Evolutionary conservation across 1,284 basidiomycete species (phyloP), one percentile per base, ranked within the genome.

Genomic region (Trichosporon sp.): DNA sequence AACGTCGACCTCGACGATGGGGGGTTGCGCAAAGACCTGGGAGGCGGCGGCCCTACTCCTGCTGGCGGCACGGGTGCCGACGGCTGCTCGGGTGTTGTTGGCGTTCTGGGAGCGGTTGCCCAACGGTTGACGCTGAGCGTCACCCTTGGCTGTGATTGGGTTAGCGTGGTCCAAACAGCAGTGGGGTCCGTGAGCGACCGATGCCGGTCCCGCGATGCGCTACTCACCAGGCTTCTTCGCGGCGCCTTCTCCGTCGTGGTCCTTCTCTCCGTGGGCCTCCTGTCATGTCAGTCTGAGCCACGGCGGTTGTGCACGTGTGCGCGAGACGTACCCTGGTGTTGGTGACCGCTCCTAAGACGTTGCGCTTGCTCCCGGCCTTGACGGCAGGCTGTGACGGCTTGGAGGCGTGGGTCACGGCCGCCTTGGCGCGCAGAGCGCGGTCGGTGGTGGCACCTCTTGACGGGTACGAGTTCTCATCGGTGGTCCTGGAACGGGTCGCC

Each of bases 381-480:
- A 74, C 68, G 44, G n/a, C n/a, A n/a, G 42, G 56, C 29, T 60
- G 56, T 31, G 56, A 31, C 56, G 56, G 32, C 23, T 66, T 68
- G 15, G 15, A 25, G 32, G 65, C 34, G 13, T 66, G 62, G 35
- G 67, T 62, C 63, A 44, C 65, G 18, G 65, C 64, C 31, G 73
- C 67, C 65, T 76, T 77, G 66, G 75, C 73, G 31, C 76, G 71
- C 11, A 29, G 32, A 35, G 74, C 76, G 21, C 47, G n/a, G 56
- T 60, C 80, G 73, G 68, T 70, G 13, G 75, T 21, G 53, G 68
- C 65, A 23, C 74, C 65, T 62, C 75, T 74, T 35, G 75, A 66
- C 9, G 81, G 80, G 51, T 76, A 70, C 35, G 78, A 78, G 68
- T 83, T 83, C 72, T 83, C 81, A 70, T 83, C 81, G 68, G 75